Evolutionary conservation across 2,329 filamentous ascomycete genomes (phyloP).

Genomic region (Graphiopsis chlorocephala): DNA sequence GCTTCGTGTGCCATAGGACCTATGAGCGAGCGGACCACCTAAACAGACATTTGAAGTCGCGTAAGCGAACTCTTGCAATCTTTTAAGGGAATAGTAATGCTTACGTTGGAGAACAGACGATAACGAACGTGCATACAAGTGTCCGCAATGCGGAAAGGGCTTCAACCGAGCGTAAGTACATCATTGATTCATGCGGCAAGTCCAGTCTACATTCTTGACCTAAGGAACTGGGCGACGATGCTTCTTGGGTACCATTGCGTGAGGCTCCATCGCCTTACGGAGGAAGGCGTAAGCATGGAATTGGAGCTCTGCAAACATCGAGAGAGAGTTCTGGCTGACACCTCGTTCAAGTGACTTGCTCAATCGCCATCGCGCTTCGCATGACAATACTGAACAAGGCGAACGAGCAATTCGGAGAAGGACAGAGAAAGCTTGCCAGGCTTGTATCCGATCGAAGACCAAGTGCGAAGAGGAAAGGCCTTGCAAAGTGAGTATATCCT

Average conservation of each 20-base stretch:
- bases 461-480: conserved; percentile 29
- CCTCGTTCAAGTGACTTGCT: conserved; percentile 20
- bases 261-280: not conserved
- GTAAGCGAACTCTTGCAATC: not conserved
- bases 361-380: conserved; percentile 28
- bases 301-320: not conserved
- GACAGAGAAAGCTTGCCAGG: conserved; percentile 26
- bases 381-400: conserved; percentile 21
- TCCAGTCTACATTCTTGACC: not conserved
- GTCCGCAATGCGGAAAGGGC: conserved; percentile 28
- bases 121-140: conserved; percentile 27
- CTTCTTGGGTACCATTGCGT: not conserved
- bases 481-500: conserved; percentile 18
- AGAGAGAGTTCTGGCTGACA: not conserved
- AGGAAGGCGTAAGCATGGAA: too few species aligned
- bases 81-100: not conserved
- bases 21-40: conserved; percentile 29
- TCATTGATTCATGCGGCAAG: not conserved
- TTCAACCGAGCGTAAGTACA: conserved; percentile 26
- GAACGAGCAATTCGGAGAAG: conserved; percentile 23
- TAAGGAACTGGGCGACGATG: not conserved
- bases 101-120: conserved; percentile 18
- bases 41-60: conserved; percentile 27
- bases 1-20: conserved; percentile 25
- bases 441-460: conserved; percentile 29